Evolutionary conservation across 2,329 filamentous ascomycete genomes (phyloP), one percentile per base, ranked within the genome.

Genomic region (Aureobasidium sp.): DNA sequence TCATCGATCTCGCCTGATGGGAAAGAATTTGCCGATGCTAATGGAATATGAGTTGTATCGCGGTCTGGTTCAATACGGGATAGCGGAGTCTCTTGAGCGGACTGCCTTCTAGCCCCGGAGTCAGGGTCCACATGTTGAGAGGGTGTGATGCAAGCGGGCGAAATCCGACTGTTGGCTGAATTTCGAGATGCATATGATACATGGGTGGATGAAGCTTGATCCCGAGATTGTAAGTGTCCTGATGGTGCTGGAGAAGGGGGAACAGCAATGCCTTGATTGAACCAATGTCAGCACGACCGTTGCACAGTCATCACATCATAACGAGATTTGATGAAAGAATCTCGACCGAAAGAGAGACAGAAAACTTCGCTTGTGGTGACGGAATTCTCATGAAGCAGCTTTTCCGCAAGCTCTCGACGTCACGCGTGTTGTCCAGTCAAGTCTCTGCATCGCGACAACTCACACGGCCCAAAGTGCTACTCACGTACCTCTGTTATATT

Each of bases 401-500:
- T 47, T 21, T 47, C 45, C 45, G 27, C 23, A 13, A 2, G 13
- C 2, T 15, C 27, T 15, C 7, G 27, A 31, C 17, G 2, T 31
- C 25, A 31, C 45, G 27, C 45, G 27, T 31, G 1, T 31, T 17
- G 0, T 25, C 25, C 2, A 29, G 4, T 19, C 23, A 17, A 15
- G 15, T 45, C 5, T n/a, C 6, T n/a, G 5, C 21, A 25, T 25
- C 21, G 13, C 21, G 10, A 21, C n/a, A 21, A 43, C 5, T 25
- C 10, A 19, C 2, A 1, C 15, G 9, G 23, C 7, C 17, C 10
- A 31, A 33, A 17, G 5, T 6, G 1, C 8, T 13, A 27, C 21
- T 19, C 11, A 31, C 29, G 23, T 25, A 61, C 63, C 77, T 70
- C 79, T 70, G 19, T 74, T 77, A 64, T 82, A 82, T 0, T 74